These are phyloP conservation scores for Quillaja saponaria DNA, from an alignment of 306 rosid species.

Conservation along the genomic window DNA sequence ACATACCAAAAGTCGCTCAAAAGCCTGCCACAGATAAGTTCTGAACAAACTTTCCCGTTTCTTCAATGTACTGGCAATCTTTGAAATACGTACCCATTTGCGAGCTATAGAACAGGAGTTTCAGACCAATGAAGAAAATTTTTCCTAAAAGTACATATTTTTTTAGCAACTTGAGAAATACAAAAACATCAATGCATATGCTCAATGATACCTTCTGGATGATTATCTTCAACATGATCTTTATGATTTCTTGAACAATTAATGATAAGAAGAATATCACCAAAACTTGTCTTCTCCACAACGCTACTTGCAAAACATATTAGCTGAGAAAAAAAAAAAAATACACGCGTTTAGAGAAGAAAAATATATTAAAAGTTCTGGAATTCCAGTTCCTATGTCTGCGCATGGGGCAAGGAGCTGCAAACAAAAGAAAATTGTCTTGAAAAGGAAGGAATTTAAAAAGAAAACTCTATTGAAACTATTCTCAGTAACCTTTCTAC, in stretches of 20 bases:
- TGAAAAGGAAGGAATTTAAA: constrained; percentile 9
- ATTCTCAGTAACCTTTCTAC: too few relatives aligned
- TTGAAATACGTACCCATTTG: constrained; percentile 47
- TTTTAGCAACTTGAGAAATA: constrained; percentile 16
- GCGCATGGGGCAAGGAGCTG: too few relatives aligned
- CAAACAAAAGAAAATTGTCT: too few relatives aligned
- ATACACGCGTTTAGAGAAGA: not conserved
- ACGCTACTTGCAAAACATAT: constrained; percentile 47
- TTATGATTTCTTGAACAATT: constrained; percentile 33
- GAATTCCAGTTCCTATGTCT: too few relatives aligned
- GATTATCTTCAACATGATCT: constrained; percentile 31
- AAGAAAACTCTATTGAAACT: too few relatives aligned
- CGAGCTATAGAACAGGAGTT: constrained; percentile 43
- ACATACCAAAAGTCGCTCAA: constrained; percentile 59
- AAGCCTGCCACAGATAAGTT: constrained; percentile 53
- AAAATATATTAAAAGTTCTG: too few relatives aligned
- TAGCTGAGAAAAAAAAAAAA: constrained; percentile 42
- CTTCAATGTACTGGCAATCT: constrained; percentile 52
- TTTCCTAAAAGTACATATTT: too few relatives aligned
- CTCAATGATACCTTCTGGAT: constrained; percentile 46
- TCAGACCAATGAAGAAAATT: constrained; percentile 23
- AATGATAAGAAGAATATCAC: constrained; percentile 46
- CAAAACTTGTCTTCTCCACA: constrained; percentile 43
- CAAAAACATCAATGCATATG: constrained; percentile 17
- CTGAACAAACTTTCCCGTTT: constrained; percentile 68